Base-by-base conservation (phyloP, 345 rosid species). In the Euphorbia tirucalli region DNA sequence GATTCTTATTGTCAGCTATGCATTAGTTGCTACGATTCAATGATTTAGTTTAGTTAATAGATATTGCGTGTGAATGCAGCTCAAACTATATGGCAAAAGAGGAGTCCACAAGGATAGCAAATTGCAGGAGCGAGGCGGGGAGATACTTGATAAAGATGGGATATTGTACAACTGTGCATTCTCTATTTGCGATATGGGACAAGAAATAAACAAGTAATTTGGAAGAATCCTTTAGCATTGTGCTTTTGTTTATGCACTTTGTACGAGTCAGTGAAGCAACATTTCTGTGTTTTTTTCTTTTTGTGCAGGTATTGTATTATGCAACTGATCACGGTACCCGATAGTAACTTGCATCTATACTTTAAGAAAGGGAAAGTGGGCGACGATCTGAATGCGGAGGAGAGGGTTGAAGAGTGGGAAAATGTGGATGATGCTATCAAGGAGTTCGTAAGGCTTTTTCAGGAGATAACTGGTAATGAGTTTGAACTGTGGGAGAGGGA, bases 401-500 rank as follows among this genome's bases (percentile, higher is more conserved):
- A 89, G 83, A 80, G 87, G 84, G 83, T 88, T 0, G 96, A 88
- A 73, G 94, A 88, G 69, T 86, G 90, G 96, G 87, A 85, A 22
- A 75, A 85, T 11, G 85, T 69, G 14, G 81, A 83, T 5, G 69
- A 52, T 63, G 97, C 94, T 4, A 68, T 93, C 22, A 84, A 82
- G 77, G 94, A 91, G 79, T 91, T 90, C 28, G 83, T 73, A 0
- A 85, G 79, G 77, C 84, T 88, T 3, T 90, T 90, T 37, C 90
- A 91, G 75, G 93, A 87, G 55, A 59, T 86, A n/a, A 89, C 94
- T 10, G 90, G 94, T 11, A 91, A 91, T 61, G 90, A 89, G 54
- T 93, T 93, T 21, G 89, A 82, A 79, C 91, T 90, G 3, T 91
- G 94, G 94, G 98, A 93, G 65, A 83, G 87, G 72, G 91, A 91